Conservation (phyloP, 1,139 yeast genomes). For the Kurtzmaniella quercitrusa region DNA sequence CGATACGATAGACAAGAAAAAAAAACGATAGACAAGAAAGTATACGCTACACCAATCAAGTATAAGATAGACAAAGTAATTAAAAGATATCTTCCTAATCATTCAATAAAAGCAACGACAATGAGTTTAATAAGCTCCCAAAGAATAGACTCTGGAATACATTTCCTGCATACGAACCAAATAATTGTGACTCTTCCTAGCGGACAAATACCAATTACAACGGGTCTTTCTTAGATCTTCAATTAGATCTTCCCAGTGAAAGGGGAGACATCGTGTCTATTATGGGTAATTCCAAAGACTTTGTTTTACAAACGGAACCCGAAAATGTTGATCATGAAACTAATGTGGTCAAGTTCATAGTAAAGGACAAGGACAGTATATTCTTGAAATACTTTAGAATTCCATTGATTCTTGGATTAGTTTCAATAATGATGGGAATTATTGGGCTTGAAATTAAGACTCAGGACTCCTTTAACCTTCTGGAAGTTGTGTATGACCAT, state of each 20-base stretch:
- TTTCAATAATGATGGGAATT: not conserved
- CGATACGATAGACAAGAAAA: too few relatives aligned
- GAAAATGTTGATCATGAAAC: conserved; percentile 7
- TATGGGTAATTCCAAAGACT: conserved; percentile 18
- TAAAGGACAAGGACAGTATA: conserved; percentile 11
- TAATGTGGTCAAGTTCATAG: conserved; percentile 19
- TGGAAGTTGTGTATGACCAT: conserved; percentile 3
- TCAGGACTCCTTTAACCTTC: conserved; percentile 2
- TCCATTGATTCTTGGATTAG: conserved; percentile 12
- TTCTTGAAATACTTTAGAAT: conserved; percentile 9
- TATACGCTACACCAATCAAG: too few relatives aligned
- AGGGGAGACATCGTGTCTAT: conserved; percentile 23
- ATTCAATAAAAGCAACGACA: too few relatives aligned
- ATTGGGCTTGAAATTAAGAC: not conserved
- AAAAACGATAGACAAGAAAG: too few relatives aligned
- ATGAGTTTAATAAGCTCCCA: too few relatives aligned
- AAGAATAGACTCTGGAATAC: too few relatives aligned
- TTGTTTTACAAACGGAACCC: conserved; percentile 25
- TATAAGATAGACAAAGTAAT: too few relatives aligned
- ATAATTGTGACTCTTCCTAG: not conserved
- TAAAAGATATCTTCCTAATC: too few relatives aligned
- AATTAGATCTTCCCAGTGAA: not conserved
- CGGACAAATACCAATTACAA: not conserved
- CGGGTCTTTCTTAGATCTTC: not conserved
- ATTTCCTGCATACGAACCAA: not conserved